phyloP scores from a whole-genome alignment of 768 basidiomycete species.

The Pulveroboletus frians region DNA sequence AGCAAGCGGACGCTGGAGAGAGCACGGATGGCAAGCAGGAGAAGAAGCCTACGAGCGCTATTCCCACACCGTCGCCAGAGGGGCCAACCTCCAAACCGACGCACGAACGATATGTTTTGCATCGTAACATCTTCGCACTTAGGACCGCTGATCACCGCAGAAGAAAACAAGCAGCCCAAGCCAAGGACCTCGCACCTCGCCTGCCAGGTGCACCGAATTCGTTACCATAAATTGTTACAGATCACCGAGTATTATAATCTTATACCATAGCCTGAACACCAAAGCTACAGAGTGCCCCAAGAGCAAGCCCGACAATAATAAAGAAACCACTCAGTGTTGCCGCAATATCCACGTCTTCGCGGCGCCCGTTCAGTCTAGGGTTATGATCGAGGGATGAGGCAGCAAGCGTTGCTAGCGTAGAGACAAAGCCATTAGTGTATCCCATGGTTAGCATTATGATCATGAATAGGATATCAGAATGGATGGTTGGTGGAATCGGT shows the following conservation, averaged over 20 bases:
- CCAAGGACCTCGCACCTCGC: conserved; percentile 64
- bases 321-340: conserved; percentile 79
- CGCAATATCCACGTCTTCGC: conserved; percentile 79
- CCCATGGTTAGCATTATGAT: conserved; percentile 67
- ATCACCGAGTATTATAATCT: neutral
- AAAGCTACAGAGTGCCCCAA: conserved; percentile 80
- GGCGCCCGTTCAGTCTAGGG: conserved; percentile 57
- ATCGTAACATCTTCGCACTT: conserved; percentile 79
- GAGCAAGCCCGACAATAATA: conserved; percentile 65
- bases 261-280: conserved; percentile 66
- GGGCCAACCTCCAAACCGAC: conserved; percentile 37
- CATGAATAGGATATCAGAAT: conserved; percentile 75
- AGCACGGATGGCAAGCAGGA: conserved; percentile 22
- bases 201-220: conserved; percentile 57
- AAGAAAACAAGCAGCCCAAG: conserved; percentile 59
- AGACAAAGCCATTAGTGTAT: conserved; percentile 76
- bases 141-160: conserved; percentile 71
- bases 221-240: conserved; percentile 8
- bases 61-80: conserved; percentile 19
- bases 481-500: conserved; percentile 44
- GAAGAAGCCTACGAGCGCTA: conserved; percentile 17
- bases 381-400: conserved; percentile 81
- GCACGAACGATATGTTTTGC: conserved; percentile 76
- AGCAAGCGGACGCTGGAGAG: conserved; percentile 32
- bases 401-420: conserved; percentile 75